These are phyloP conservation scores for Penicillium sp. DNA, from an alignment of 2,329 filamentous ascomycete species.

Conservation along the genomic window DNA sequence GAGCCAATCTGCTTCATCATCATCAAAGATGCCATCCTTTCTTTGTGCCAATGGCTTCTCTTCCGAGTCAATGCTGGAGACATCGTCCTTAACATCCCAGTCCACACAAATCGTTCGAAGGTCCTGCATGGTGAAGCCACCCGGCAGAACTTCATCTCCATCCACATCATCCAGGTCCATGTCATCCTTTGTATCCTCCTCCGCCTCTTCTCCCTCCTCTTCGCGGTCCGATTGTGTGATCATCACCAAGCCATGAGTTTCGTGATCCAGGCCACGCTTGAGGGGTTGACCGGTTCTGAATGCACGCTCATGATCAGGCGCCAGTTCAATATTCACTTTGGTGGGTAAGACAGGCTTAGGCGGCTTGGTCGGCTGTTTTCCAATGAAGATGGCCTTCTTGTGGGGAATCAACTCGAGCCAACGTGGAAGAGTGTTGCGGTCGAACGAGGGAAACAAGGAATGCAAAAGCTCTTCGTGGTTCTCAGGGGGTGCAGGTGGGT, in stretches of 20 bases:
- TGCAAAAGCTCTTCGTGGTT: constrained; percentile 73
- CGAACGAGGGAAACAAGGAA: constrained; percentile 77
- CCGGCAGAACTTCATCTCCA: constrained; percentile 61
- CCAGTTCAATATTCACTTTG: constrained; percentile 84
- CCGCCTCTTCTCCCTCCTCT: constrained; percentile 54
- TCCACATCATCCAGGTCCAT: constrained; percentile 53
- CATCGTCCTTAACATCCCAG: constrained; percentile 65
- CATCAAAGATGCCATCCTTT: constrained; percentile 30
- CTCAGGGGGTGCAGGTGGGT: constrained; percentile 65
- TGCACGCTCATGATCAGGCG: constrained; percentile 77
- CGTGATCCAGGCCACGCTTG: constrained; percentile 50
- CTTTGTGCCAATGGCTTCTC: constrained; percentile 16
- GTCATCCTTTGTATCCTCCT: constrained; percentile 50
- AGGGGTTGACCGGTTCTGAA: constrained; percentile 71
- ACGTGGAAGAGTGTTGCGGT: constrained; percentile 68
- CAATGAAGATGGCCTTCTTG: constrained; percentile 72
- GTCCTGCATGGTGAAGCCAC: constrained; percentile 74
- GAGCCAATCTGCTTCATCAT: constrained; percentile 57
- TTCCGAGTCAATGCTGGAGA: constrained; percentile 14
- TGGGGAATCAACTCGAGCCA: constrained; percentile 82
- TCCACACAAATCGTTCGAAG: constrained; percentile 83
- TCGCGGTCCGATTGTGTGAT: constrained; percentile 44
- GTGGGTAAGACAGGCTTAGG: constrained; percentile 80
- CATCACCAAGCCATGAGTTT: constrained; percentile 56
- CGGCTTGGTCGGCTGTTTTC: constrained; percentile 74